Percentiles rank a stretch among this genome's conserved stretches.
These are phyloP conservation scores for Aspergillus calidoustus DNA, from an alignment of 2,329 filamentous ascomycete species.

Conservation along the genomic window DNA sequence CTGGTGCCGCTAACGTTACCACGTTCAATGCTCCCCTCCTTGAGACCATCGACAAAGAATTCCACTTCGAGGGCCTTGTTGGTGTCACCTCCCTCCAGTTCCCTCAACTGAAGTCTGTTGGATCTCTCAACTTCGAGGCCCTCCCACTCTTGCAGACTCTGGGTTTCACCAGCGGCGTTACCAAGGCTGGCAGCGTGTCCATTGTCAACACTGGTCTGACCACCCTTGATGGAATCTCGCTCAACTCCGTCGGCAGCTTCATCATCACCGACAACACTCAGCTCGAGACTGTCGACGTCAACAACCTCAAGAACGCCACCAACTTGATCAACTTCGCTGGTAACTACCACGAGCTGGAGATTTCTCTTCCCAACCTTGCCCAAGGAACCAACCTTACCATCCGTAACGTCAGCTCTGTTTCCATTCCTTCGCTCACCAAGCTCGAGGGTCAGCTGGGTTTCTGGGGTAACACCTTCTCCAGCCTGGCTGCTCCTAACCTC, in stretches of 20 bases:
- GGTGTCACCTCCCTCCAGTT: slow-evolving; percentile 71
- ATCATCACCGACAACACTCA: slow-evolving; percentile 90
- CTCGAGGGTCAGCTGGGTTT: slow-evolving; percentile 84
- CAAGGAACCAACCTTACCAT: slow-evolving; percentile 81
- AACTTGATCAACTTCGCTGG: slow-evolving; percentile 72
- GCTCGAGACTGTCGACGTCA: slow-evolving; percentile 72
- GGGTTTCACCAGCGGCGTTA: slow-evolving; percentile 67
- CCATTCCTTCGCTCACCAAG: slow-evolving; percentile 70
- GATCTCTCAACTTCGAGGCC: slow-evolving; percentile 71
- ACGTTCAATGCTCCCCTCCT: slow-evolving; percentile 67
- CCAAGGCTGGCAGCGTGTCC: slow-evolving; percentile 67
- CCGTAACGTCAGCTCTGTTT: slow-evolving; percentile 76
- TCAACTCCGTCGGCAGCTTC: slow-evolving; percentile 72
- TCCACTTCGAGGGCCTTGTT: slow-evolving; percentile 71
- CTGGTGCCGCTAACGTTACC: slow-evolving; percentile 64
- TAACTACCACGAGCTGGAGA: slow-evolving; percentile 74
- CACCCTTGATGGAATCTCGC: slow-evolving; percentile 78
- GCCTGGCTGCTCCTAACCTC: slow-evolving; percentile 52
- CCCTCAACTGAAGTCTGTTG: slow-evolving; percentile 66
- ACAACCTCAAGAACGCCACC: slow-evolving; percentile 77
- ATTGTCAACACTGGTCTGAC: slow-evolving; percentile 87
- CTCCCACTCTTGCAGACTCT: slow-evolving; percentile 68
- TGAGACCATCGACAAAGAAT: slow-evolving; percentile 67
- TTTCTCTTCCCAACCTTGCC: slow-evolving; percentile 78
- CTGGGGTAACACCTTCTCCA: slow-evolving; percentile 68